A percentile compares a stretch with the other conserved stretches of the same genome.
phyloP scores from a whole-genome alignment of 331 rosid genomes.

The Telfairia occidentalis region DNA sequence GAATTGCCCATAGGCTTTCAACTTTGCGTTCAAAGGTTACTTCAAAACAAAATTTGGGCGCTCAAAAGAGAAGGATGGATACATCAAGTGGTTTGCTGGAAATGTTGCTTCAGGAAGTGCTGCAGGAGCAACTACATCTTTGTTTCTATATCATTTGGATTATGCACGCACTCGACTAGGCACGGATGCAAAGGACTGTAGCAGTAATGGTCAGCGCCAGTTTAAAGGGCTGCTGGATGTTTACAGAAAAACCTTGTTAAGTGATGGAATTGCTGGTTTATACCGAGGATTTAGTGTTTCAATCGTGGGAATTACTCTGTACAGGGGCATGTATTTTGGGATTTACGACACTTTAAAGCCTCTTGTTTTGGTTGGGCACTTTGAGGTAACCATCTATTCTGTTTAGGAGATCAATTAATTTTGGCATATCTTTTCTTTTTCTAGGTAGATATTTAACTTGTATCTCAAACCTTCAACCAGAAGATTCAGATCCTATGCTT shows the following conservation, averaged over 20 bases:
- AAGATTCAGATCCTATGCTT: neutral
- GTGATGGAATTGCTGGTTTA: slow-evolving; percentile 71
- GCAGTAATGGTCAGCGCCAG: slow-evolving; percentile 40
- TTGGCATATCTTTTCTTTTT: neutral
- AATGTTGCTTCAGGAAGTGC: slow-evolving; percentile 99
- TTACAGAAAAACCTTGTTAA: slow-evolving; percentile 65
- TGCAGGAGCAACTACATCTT: slow-evolving; percentile 86
- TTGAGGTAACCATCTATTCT: slow-evolving; percentile 48
- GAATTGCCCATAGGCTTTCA: slow-evolving; percentile 89
- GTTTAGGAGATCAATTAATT: neutral
- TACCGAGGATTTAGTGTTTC: slow-evolving; percentile 93
- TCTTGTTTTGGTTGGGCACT: slow-evolving; percentile 62
- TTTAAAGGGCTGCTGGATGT: slow-evolving; percentile 77
- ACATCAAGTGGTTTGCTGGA: slow-evolving; percentile 86
- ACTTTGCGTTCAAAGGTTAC: slow-evolving; percentile 99
- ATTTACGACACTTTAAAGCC: slow-evolving; percentile 92
- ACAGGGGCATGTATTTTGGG: slow-evolving; percentile 97
- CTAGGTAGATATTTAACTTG: neutral
- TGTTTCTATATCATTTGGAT: slow-evolving; percentile 86
- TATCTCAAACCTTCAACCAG: neutral
- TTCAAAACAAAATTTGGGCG: slow-evolving; percentile 74
- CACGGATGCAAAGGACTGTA: slow-evolving; percentile 51
- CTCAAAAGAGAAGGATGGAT: slow-evolving; percentile 86
- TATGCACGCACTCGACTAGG: slow-evolving; percentile 85
- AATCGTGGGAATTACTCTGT: slow-evolving; percentile 78